A percentile compares a stretch with the other conserved stretches of the same genome.
phyloP scores from a whole-genome alignment of 352 stramenopile species.

The Pythium brassicae region DNA sequence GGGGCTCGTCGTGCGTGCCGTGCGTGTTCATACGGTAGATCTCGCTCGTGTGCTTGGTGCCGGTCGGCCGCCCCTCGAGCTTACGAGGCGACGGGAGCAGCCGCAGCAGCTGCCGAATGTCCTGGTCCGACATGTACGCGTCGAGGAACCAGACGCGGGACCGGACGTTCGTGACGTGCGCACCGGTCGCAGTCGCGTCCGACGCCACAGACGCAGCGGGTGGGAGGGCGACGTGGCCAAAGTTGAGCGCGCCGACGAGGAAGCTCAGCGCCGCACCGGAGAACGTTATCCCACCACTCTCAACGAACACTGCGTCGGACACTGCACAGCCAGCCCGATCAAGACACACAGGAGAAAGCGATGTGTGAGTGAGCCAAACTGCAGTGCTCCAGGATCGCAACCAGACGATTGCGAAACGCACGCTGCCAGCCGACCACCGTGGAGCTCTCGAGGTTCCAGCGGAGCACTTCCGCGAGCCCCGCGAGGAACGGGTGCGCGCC shows the following conservation, averaged over 20 bases:
- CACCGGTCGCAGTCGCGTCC: slow-evolving; percentile 2
- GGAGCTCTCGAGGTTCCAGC: slow-evolving; percentile 59
- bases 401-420: no score
- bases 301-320: slow-evolving; percentile 68
- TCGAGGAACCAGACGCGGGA: slow-evolving; percentile 61
- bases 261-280: slow-evolving; percentile 43
- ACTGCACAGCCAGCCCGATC: slow-evolving; percentile 22
- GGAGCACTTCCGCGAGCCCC: slow-evolving; percentile 44
- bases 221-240: slow-evolving; percentile 31
- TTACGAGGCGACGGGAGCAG: slow-evolving; percentile 29
- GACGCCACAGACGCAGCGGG: slow-evolving; percentile 4
- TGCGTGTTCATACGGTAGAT: slow-evolving; percentile 53
- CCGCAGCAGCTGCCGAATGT: slow-evolving; percentile 50
- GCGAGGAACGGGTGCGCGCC: slow-evolving; percentile 69
- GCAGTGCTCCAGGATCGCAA: no score
- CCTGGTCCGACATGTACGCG: slow-evolving; percentile 68
- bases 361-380: no score
- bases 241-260: slow-evolving; percentile 56
- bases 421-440: slow-evolving; percentile 66
- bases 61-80: slow-evolving; percentile 48
- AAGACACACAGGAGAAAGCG: neutral
- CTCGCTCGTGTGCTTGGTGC: slow-evolving; percentile 33
- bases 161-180: slow-evolving; percentile 14
- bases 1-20: slow-evolving; percentile 47
- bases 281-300: slow-evolving; percentile 57